Evolutionary conservation across 768 basidiomycete genomes (phyloP).

Genomic region (Tulasnella calospora): DNA sequence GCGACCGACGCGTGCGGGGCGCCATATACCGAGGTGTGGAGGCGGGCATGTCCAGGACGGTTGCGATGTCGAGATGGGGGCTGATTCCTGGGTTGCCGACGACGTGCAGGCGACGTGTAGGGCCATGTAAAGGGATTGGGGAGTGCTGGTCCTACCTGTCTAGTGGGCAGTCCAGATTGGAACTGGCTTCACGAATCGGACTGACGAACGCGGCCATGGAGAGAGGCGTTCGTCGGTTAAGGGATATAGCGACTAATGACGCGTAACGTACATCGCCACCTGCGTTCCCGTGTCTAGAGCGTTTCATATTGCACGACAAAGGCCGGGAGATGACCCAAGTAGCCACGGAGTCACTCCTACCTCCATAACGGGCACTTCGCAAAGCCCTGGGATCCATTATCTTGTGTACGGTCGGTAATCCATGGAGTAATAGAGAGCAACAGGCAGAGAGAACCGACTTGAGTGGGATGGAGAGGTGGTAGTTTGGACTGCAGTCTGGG

Average conservation of each 20-base stretch:
- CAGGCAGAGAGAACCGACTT: not conserved
- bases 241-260: not conserved
- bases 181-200: not conserved
- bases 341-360: not conserved
- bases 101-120: too few relatives aligned
- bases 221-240: not conserved
- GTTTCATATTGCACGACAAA: not conserved
- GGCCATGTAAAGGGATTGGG: too few relatives aligned
- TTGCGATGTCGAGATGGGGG: too few relatives aligned
- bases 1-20: too few relatives aligned
- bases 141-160: too few relatives aligned
- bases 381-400: not conserved
- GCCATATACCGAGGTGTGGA: too few relatives aligned
- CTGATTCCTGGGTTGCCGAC: too few relatives aligned
- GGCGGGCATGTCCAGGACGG: too few relatives aligned
- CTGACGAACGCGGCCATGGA: too few relatives aligned
- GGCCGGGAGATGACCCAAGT: too few relatives aligned
- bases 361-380: not conserved
- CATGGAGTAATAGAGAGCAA: not conserved
- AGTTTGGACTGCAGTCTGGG: not conserved
- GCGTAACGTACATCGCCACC: not conserved
- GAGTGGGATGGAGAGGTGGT: not conserved
- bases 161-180: not conserved
- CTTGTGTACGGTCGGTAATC: not conserved
- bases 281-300: not conserved